phyloP scores from a whole-genome alignment of 2,329 filamentous ascomycete species.

The Paecilomyces variotii region DNA sequence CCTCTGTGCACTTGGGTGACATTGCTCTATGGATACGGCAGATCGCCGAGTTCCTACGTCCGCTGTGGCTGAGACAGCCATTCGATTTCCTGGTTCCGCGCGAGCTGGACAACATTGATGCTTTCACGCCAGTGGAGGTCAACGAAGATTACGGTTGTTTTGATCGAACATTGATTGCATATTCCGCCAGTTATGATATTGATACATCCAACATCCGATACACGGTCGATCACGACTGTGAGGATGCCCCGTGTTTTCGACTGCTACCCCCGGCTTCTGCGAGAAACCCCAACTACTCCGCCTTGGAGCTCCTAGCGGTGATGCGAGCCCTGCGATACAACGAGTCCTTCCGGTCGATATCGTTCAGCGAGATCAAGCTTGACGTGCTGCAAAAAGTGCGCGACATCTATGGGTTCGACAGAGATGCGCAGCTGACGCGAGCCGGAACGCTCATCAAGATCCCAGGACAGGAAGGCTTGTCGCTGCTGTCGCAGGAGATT shows the following conservation, averaged over 20 bases:
- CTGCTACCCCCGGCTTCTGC: slow-evolving; percentile 49
- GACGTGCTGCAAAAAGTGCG: slow-evolving; percentile 55
- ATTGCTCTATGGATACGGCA: slow-evolving; percentile 56
- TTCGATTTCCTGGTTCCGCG: slow-evolving; percentile 55
- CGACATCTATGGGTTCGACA: slow-evolving; percentile 54
- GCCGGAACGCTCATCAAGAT: slow-evolving; percentile 48
- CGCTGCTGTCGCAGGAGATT: slow-evolving; percentile 60
- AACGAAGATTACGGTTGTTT: slow-evolving; percentile 56
- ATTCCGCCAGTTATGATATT: slow-evolving; percentile 61
- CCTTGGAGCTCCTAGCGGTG: slow-evolving; percentile 60
- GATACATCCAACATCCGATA: slow-evolving; percentile 61
- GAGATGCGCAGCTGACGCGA: slow-evolving; percentile 54
- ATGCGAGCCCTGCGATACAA: slow-evolving; percentile 63
- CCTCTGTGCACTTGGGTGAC: slow-evolving; percentile 56
- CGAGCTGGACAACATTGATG: slow-evolving; percentile 44
- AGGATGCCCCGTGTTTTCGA: slow-evolving; percentile 60
- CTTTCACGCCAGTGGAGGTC: slow-evolving; percentile 38
- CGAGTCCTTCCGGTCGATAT: slow-evolving; percentile 59
- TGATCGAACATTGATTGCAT: slow-evolving; percentile 60
- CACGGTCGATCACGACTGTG: slow-evolving; percentile 51
- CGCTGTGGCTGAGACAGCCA: slow-evolving; percentile 57
- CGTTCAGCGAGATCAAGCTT: slow-evolving; percentile 57
- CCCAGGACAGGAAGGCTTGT: slow-evolving; percentile 47
- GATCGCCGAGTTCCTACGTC: slow-evolving; percentile 55
- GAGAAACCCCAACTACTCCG: slow-evolving; percentile 47